Evolutionary conservation across 192 early-diverging fungal species (phyloP).

Genomic region (Rhizoclosmatium globosum): DNA sequence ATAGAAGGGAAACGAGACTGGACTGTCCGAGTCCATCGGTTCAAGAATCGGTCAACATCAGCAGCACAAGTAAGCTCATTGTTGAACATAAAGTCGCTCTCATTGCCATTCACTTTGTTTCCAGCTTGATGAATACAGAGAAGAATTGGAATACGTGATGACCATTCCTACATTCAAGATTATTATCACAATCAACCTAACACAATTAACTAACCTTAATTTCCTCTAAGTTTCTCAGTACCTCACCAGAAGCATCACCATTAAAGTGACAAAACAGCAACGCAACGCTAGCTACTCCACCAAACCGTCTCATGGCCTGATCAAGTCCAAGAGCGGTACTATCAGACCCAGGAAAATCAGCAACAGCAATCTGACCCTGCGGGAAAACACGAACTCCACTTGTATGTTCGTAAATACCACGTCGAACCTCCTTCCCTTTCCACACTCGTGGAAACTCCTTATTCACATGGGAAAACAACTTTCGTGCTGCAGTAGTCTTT

Average conservation of each 20-base stretch:
- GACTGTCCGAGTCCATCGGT: conserved; percentile 39
- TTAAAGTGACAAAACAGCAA: conserved; percentile 45
- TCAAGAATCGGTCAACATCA: conserved; percentile 39
- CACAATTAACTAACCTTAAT: conserved; percentile 15
- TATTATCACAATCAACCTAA: not conserved
- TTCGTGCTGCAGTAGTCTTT: conserved; percentile 43
- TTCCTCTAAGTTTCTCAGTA: conserved; percentile 41
- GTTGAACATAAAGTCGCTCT: conserved; percentile 34
- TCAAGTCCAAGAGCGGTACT: conserved; percentile 36
- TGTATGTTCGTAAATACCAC: conserved; percentile 44
- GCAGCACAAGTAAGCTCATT: conserved; percentile 35
- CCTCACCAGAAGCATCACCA: conserved; percentile 42
- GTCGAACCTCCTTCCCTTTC: conserved; percentile 27
- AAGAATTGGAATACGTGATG: conserved; percentile 39
- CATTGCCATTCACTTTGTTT: conserved; percentile 42
- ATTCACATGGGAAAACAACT: conserved; percentile 41
- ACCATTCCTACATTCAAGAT: conserved; percentile 41
- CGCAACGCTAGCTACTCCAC: conserved; percentile 41
- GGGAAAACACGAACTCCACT: conserved; percentile 43
- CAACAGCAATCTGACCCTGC: conserved; percentile 36
- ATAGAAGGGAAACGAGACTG: conserved; percentile 34
- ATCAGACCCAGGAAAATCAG: conserved; percentile 44
- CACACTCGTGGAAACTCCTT: conserved; percentile 37
- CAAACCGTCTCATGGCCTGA: conserved; percentile 45
- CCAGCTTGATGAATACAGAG: conserved; percentile 46